Base-by-base conservation (phyloP, 768 basidiomycete species). In the Suillus spraguei region DNA sequence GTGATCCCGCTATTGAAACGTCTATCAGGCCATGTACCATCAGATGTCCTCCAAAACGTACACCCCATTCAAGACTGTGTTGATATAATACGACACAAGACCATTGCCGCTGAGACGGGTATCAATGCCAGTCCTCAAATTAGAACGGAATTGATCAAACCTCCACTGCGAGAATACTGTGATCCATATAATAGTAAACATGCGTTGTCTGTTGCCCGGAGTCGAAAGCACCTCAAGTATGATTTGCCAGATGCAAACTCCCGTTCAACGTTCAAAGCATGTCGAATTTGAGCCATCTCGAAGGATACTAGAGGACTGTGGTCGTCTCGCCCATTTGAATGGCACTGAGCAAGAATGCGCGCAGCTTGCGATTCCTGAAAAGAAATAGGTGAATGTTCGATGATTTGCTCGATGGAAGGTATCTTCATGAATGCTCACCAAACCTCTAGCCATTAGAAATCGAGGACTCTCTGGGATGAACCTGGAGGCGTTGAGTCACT, bases 121-220 rank as follows among this genome's bases (percentile, higher is more conserved):
- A 4, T 53, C 33, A 65, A 22, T 47, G 2, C 24, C 60, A 32
- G 33, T n/a, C 36, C 36, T 17, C 38, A 22, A 47, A 53, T 35
- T 5, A 66, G 5, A 33, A 36, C 22, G 32, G 60, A 47, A 32
- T 22, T n/a, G 28, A 7, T 60, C 78, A 50, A 59, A 86, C 85
- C 85, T 87, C 91, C 89, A 92, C 65, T 93, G 91, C 1, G 87
- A 87, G 73, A 91, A 92, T 24, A 89, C 69, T 6, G 86, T 87
- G 53, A 92, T 83, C 2, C 81, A 86, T 64, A 91, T 76, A 63
- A 92, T 85, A 58, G 91, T 81, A 58, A 81, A 76, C 85, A 92
- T 85, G 5, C 91, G 82, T 67, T 82, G 86, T 38, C 85, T 78
- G 71, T 92, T 93, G 2, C 89, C 91, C 4, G 82, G 81, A 0